A percentile compares a stretch with the other conserved stretches of the same genome.
Evolutionary conservation across 2,329 filamentous ascomycete genomes (phyloP).

Genomic region (Pyrenochaeta sp.): DNA sequence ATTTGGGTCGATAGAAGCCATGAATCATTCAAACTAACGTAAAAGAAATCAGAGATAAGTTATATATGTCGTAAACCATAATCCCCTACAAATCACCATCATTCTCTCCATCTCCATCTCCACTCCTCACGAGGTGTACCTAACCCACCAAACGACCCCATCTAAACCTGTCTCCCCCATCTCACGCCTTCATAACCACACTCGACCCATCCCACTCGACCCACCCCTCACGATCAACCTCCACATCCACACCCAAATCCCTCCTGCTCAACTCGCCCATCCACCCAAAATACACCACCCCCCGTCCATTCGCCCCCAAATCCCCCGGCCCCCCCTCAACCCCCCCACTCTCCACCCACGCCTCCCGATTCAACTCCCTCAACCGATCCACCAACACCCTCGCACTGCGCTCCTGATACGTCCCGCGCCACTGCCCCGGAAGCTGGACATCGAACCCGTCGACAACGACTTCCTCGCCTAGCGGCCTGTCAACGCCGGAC

Average conservation of each 20-base stretch:
- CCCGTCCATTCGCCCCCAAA: slow-evolving; percentile 29
- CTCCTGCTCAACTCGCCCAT: slow-evolving; percentile 10
- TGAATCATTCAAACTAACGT: no score
- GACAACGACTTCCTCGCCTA: slow-evolving; percentile 36
- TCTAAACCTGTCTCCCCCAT: no score
- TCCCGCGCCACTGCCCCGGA: slow-evolving; percentile 32
- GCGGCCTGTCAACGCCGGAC: slow-evolving; percentile 16
- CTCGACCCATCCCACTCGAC: slow-evolving; percentile 9
- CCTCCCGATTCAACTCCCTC: slow-evolving; percentile 23
- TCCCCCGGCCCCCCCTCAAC: slow-evolving; percentile 20
- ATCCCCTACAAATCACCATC: no score
- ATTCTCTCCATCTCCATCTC: no score
- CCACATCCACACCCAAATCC: neutral
- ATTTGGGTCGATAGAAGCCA: no score
- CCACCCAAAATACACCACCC: slow-evolving; percentile 29
- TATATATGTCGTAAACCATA: no score
- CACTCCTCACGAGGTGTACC: no score
- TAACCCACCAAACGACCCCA: no score
- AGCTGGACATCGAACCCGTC: slow-evolving; percentile 40
- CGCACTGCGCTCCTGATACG: slow-evolving; percentile 28
- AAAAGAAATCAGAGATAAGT: no score
- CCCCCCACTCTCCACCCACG: slow-evolving; percentile 23
- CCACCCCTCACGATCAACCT: neutral
- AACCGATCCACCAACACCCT: slow-evolving; percentile 22
- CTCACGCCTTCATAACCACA: no score